Percentiles rank a stretch among this genome's conserved stretches.
phyloP scores from a whole-genome alignment of 2,329 filamentous ascomycete species.

The Claviceps africana region DNA sequence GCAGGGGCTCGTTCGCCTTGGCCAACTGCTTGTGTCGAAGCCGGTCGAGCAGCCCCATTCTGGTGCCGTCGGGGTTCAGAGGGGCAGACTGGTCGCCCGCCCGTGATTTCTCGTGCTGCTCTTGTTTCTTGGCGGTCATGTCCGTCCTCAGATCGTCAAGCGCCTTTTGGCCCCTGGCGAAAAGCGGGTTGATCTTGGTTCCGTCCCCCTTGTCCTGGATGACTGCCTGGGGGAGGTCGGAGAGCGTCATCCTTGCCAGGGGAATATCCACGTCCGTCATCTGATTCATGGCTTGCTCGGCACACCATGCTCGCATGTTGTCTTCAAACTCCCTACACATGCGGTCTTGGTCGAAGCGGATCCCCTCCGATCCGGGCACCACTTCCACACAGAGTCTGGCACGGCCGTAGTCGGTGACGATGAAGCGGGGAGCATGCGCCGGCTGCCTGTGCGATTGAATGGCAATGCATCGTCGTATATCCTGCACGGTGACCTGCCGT shows the following conservation, averaged over 20 bases:
- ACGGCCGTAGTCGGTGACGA: constrained; percentile 37
- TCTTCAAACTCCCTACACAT: constrained; percentile 40
- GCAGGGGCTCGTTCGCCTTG: constrained; percentile 39
- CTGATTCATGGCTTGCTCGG: constrained; percentile 17
- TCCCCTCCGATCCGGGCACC: constrained; percentile 20
- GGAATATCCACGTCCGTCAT: constrained; percentile 30
- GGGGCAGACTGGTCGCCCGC: constrained; percentile 13
- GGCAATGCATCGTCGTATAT: constrained; percentile 53
- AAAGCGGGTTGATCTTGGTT: constrained; percentile 37
- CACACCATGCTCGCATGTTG: constrained; percentile 35
- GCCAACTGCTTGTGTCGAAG: constrained; percentile 56
- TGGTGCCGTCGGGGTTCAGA: constrained; percentile 29
- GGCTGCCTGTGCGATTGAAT: constrained; percentile 32
- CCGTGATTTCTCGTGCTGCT: constrained; percentile 25
- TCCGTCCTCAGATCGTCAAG: constrained; percentile 55
- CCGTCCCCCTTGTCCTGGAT: constrained; percentile 18
- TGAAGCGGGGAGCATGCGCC: constrained; percentile 23
- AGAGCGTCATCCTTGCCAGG: constrained; percentile 38
- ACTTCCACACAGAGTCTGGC: constrained; percentile 47
- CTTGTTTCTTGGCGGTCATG: constrained; percentile 38
- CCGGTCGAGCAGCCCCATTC: constrained; percentile 61
- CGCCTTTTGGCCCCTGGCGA: constrained; percentile 53
- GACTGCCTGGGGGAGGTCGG: constrained; percentile 24
- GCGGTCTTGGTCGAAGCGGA: constrained; percentile 33
- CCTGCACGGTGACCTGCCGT: constrained; percentile 48